Base-by-base conservation (phyloP, 2,329 filamentous ascomycete genomes). In the Apiospora phragmitis region DNA sequence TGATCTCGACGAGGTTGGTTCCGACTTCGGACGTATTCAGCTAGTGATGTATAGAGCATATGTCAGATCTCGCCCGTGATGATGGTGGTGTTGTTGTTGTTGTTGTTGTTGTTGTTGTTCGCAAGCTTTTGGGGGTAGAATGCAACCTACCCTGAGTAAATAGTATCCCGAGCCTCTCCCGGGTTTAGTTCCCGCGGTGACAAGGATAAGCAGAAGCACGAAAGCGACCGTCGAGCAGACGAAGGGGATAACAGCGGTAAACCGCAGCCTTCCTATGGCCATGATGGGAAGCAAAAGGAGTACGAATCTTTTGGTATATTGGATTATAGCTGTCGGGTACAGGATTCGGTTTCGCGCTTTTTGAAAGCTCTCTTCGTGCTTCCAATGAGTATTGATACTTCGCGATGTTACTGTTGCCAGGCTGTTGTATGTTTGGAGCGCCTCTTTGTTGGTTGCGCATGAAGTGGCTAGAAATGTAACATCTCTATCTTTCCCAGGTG, bases 1-100 rank as follows among this genome's bases (percentile, higher is more conserved):
- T 67, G 43, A 70, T 43, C 35, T 65, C 45, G 14, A 70, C 32
- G 29, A 67, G 18, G 12, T 29, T 26, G 24, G 59, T 42, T 21
- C 68, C 68, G 42, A 45, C 45, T 38, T 38, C n/a, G 68, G 68
- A 67, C 21, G 68, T 67, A 21, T 70, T 70, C 41, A 70, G 12
- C 68, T 67, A 62, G 9, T 4, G 18, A n/a, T 62, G 32, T 6
- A 14, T 12, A n/a, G 8, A 29, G 5, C 26, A 32, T 21, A 29
- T 8, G 41, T 62, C 49, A 65, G 68, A 32, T 26, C 9, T 24
- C n/a, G 47, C 9, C n/a, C 6, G 18, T n/a, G 43, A 4, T 2
- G 18, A 16, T 11, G n/a, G n/a, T n/a, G n/a, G n/a, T n/a, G n/a
- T n/a, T n/a, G n/a, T n/a, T n/a, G n/a, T n/a, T 12, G 9, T 2